Conservation (phyloP, 176 grass and related monocot genomes). For the Hsuehochloa calcarea region DNA sequence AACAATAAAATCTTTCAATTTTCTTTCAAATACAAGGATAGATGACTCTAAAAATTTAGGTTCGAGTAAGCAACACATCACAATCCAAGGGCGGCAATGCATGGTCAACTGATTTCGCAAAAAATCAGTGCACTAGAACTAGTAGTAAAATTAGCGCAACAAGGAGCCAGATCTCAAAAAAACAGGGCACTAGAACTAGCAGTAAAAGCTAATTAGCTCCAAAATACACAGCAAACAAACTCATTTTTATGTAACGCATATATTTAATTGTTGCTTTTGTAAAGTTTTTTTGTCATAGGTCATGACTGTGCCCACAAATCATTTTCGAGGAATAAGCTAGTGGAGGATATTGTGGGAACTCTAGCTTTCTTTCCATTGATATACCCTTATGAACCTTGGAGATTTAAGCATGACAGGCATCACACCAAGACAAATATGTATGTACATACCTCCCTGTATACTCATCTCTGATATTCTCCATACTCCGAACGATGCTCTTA, state of each 20-base stretch:
- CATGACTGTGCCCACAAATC: slow-evolving; percentile 97
- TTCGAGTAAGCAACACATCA: no score
- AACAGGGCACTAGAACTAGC: no score
- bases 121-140: no score
- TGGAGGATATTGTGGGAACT: slow-evolving; percentile 94
- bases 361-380: slow-evolving; percentile 90
- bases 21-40: background rate
- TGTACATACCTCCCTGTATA: slow-evolving; percentile 30
- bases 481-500: slow-evolving; percentile 6
- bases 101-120: no score
- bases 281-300: slow-evolving; percentile 99
- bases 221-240: no score
- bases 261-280: slow-evolving; percentile 51
- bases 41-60: background rate
- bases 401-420: slow-evolving; percentile 95
- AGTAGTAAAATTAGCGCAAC: no score
- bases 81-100: no score
- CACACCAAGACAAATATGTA: slow-evolving; percentile 99
- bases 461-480: background rate
- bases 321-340: slow-evolving; percentile 95
- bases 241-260: no score
- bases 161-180: no score
- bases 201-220: no score
- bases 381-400: slow-evolving; percentile 98
- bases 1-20: background rate